Conservation (phyloP, 331 rosid genomes). For the Arachis monticola region DNA sequence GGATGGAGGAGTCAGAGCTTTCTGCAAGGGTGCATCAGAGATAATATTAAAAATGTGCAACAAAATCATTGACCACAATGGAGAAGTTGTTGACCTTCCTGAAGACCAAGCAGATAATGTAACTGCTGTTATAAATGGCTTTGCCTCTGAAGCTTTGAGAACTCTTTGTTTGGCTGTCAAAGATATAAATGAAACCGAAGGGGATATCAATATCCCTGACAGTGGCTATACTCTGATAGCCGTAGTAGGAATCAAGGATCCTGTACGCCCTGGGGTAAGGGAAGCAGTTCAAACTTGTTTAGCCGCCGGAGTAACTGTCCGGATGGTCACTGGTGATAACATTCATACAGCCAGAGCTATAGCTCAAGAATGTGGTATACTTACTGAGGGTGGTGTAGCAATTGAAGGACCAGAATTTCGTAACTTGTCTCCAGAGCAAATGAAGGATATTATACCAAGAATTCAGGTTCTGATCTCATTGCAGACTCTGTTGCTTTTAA, state of each 20-base stretch:
- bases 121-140: conserved; percentile 62
- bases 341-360: conserved; percentile 90
- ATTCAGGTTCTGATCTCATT: conserved; percentile 66
- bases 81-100: conserved; percentile 62
- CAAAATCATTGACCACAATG: conserved; percentile 66
- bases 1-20: conserved; percentile 62
- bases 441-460: conserved; percentile 68
- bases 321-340: conserved; percentile 98
- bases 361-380: conserved; percentile 93
- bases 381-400: conserved; percentile 72
- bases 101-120: conserved; percentile 47
- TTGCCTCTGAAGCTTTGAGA: conserved; percentile 90
- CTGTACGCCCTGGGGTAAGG: conserved; percentile 84
- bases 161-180: conserved; percentile 86
- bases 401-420: conserved; percentile 78
- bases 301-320: conserved; percentile 85
- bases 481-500: conserved; percentile 20
- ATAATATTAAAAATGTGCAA: conserved; percentile 71
- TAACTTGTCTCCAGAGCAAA: conserved; percentile 59
- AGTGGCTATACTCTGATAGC: conserved; percentile 75
- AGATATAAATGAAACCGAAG: conserved; percentile 53
- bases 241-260: conserved; percentile 94
- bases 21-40: conserved; percentile 98
- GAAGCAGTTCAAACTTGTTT: conserved; percentile 84
- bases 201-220: conserved; percentile 54